Base-by-base conservation (phyloP, 1,139 yeast species). In the Candida buenavistaensis region DNA sequence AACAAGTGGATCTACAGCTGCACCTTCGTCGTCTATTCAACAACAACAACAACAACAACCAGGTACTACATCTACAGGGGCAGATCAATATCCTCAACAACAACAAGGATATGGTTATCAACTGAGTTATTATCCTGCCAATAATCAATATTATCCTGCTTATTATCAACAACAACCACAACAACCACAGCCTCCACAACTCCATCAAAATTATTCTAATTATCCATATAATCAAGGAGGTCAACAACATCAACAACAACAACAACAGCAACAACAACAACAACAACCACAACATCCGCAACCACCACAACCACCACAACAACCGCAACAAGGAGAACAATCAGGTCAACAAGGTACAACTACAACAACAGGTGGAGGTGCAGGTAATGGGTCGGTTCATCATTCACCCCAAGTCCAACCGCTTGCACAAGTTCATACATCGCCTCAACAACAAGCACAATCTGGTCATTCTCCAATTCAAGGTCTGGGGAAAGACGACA, bases 51-150 rank as follows among this genome's bases (percentile, higher is more conserved):
- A 20, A 6, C 30, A 26, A 10, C 36, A 33, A 26, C 46, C 37
- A 22, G 38, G 33, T 28, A 6, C 24, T 22, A n/a, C 24, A 22
- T 9, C 23, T 21, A 9, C 23, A 9, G 12, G 13, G 13, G 6
- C 11, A 4, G 24, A 22, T 22, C 24, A 6, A n/a, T 22, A 22
- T 6, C 12, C 12, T n/a, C 46, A 36, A 26, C 42, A 38, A 17
- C 50, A 41, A 38, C 46, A 45, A 24, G 23, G 37, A 6, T 49
- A 49, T 33, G 45, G 47, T 5, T 50, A 50, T 28, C 57, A 51
- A 41, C 52, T 47, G 38, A 14, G 25, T 19, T 48, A 47, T 32
- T 46, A 47, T 33, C 48, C 48, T 11, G 28, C n/a, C 23, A 32
- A 23, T 12, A 26, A 23, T 27, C 54, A 47, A 32, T 50, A 49